Base-by-base conservation (phyloP, 441 rosid genomes). In the Adansonia grandidieri region DNA sequence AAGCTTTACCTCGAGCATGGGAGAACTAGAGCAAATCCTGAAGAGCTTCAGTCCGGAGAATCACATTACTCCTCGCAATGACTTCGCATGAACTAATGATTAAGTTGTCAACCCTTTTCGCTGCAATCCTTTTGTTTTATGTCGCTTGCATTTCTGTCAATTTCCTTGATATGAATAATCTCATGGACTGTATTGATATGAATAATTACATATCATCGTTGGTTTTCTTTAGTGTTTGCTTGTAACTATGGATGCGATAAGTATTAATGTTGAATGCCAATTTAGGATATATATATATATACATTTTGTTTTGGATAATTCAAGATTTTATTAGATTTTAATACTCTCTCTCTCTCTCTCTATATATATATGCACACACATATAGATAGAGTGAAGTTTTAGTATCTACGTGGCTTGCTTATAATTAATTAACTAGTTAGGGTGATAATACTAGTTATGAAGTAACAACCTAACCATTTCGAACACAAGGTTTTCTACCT, bases 11-110 rank as follows among this genome's bases (percentile, higher is more conserved):
- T 13, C 74, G 19, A 66, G 9, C 54, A 14, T 64, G 0, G 77
- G 67, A 14, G 71, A 68, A 11, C 42, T 79, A 20, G 71, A 67
- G 82, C 64, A 79, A 62, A 32, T 79, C 58, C 20, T 79, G 74
- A 73, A 73, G 42, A 37, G 42, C 4, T 9, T 24, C 17, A 60
- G 47, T 11, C 24, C 14, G 10, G 22, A 1, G 37, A 24, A 19
- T 24, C 47, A 20, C n/a, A 61, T 44, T 44, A 44, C 57, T 45
- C 74, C 48, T 28, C 20, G 10, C 28, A 57, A 44, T 45, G 67
- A 47, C 40, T 22, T 24, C 50, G 13, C 24, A 9, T 44, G 54
- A 64, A 20, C 28, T 44, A 15, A 20, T 53, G 8, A 56, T 66
- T 51, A 17, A 28, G 14, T 48, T 60, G 40, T 44, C 72, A 54